Evolutionary conservation across 139 green algal genomes (phyloP), one percentile per base, ranked within the genome.

Genomic region (Coccomyxa sp.): DNA sequence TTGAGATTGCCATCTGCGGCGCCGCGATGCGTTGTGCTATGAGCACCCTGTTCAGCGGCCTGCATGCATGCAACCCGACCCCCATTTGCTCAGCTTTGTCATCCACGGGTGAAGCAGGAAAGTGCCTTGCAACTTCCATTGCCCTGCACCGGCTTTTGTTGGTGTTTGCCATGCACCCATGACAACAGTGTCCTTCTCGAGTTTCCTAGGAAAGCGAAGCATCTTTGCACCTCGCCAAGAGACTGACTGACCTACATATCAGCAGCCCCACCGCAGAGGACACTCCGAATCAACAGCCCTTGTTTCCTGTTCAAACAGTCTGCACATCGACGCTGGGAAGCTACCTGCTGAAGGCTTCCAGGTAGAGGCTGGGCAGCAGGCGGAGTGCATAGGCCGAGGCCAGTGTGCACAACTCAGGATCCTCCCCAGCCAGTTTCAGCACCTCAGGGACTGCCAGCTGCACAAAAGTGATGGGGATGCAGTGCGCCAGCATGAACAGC

Each of bases 41-140:
- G 38, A 92, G 79, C 23, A 88, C 85, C 28, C 87, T 79, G 82
- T 91, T 91, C 12, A 92, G 71, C 1, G 89, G 89, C 79, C 89
- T 91, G 87, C 59, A 31, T 25, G 63, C 63, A 71, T 51, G 38
- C 38, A 51, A 7, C 3, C 3, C 38, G 7, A 7, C 38, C 3
- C 38, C 38, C 38, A 51, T 51, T 7, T 51, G 7, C 38, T 51
- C 38, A 51, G 38, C 38, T 3, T 3, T 51, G 38, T 51, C 7
- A 7, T 51, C 38, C 38, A 51, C 7, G 38, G 7, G 3, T 51
- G 38, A 7, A 51, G 38, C 38, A 51, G 38, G 38, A 51, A 51
- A 51, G 38, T 51, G 38, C 38, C 38, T 51, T 51, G 38, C 38
- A 51, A 51, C 38, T 51, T 51, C 38, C 38, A 51, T n/a, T n/a